phyloP scores from a whole-genome alignment of 768 basidiomycete species.

The Mycena galericulata region DNA sequence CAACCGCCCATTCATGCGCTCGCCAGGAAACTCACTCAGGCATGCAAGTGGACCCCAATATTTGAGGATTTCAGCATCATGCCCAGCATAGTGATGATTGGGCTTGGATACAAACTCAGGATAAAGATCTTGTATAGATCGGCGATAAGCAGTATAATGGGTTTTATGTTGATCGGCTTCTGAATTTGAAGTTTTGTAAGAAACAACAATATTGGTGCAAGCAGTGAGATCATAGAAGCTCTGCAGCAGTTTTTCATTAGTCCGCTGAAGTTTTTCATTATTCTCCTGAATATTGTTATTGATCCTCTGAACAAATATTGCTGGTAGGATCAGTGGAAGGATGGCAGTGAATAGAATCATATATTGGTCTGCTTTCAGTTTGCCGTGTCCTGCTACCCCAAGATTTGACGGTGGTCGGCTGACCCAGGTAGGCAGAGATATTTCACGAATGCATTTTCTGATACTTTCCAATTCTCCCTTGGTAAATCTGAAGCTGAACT shows the following conservation, averaged over 20 bases:
- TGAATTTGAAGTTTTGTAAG: slow-evolving; percentile 25
- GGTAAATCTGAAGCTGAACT: not conserved
- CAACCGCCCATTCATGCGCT: slow-evolving; percentile 27
- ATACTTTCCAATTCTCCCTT: not conserved
- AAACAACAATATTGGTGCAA: slow-evolving; percentile 25
- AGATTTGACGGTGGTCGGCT: slow-evolving; percentile 34
- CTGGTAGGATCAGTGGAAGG: slow-evolving; percentile 33
- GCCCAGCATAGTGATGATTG: slow-evolving; percentile 34
- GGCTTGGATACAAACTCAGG: slow-evolving; percentile 7
- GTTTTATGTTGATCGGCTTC: slow-evolving; percentile 24
- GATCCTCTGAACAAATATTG: not conserved
- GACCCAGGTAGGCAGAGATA: slow-evolving; percentile 31
- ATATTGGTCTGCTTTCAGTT: slow-evolving; percentile 38
- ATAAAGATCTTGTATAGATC: not conserved
- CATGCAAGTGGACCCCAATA: slow-evolving; percentile 34
- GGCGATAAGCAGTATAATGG: slow-evolving; percentile 19
- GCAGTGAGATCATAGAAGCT: slow-evolving; percentile 27
- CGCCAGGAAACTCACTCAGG: slow-evolving; percentile 34
- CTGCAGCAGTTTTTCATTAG: not conserved
- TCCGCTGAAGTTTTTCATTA: too few relatives aligned
- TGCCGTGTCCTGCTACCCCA: slow-evolving; percentile 36
- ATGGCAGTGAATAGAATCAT: slow-evolving; percentile 31
- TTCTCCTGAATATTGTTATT: too few relatives aligned
- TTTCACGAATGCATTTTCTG: slow-evolving; percentile 5
- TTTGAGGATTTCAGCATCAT: slow-evolving; percentile 14